Evolutionary conservation across 306 rosid genomes (phyloP), one percentile per base, ranked within the genome.

Genomic region (Gastrolobium bilobum): DNA sequence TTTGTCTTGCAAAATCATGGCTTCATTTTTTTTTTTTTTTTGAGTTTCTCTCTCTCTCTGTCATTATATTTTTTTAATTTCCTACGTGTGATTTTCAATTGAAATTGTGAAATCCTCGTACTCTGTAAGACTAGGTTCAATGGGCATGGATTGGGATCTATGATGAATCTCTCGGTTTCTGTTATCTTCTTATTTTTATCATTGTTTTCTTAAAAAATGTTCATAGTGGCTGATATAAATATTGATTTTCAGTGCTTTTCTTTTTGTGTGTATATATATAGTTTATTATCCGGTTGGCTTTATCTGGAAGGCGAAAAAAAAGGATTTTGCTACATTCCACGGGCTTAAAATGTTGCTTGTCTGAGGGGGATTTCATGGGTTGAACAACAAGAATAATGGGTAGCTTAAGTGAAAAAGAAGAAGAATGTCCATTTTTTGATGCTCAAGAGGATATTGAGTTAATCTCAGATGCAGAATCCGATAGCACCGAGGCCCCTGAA

Each of bases 141-240:
- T 88, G 97, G 78, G 86, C 64, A 48, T 87, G 86, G 89, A 83
- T 88, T 90, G 98, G 91, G 94, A 93, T 90, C 97, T 91, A 93
- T 88, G 92, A 89, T 88, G 88, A 91, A 93, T 90, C 93, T 70
- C 84, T 89, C 79, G 87, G 81, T 76, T 86, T 87, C 81, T 84
- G 86, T 89, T 86, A 78, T 79, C 60, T 76, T 78, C 46, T 72
- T 87, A 77, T 64, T 82, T 34, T 83, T 77, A 61, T 72, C 73
- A 35, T 84, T 80, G 56, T 67, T 82, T 76, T 57, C 77, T 89
- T 33, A 10, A 35, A 38, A 48, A 40, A 82, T 69, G 75, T 91
- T 88, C 79, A 65, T 82, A 59, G 73, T 78, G 51, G 86, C 90
- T 88, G 84, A 88, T 89, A 83, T 90, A 20, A 20, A 20, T 20